A percentile compares a stretch with the other conserved stretches of the same genome.
phyloP scores from a whole-genome alignment of 2,329 filamentous ascomycete species.

The Cytospora chrysosperma region DNA sequence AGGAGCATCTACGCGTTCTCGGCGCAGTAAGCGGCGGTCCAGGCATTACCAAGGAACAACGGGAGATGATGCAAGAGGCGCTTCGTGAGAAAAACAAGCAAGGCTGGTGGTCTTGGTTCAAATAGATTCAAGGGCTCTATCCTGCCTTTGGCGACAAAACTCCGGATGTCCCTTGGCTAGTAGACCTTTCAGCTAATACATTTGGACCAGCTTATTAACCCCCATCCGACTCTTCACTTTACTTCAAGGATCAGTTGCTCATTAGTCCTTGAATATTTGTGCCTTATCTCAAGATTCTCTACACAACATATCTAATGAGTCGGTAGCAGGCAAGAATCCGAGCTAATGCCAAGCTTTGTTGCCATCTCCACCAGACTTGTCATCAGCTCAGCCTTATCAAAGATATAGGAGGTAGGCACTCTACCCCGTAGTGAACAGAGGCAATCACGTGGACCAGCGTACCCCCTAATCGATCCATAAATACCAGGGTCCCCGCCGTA shows the following conservation, averaged over 20 bases:
- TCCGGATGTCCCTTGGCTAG: not conserved
- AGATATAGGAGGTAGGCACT: too few species aligned
- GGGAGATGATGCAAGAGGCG: not conserved
- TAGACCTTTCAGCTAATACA: not conserved
- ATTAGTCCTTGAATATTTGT: too few species aligned
- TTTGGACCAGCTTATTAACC: not conserved
- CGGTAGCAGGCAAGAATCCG: too few species aligned
- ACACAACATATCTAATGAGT: too few species aligned
- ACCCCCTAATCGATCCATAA: too few species aligned
- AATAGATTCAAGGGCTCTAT: not conserved
- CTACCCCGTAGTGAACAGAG: too few species aligned
- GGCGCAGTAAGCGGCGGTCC: not conserved
- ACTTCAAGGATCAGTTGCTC: not conserved
- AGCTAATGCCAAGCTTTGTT: too few species aligned
- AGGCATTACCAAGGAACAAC: not conserved
- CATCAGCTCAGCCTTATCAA: too few species aligned
- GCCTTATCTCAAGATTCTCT: too few species aligned
- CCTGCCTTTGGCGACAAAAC: not conserved
- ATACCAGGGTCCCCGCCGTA: too few species aligned
- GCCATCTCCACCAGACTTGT: too few species aligned
- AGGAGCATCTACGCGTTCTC: constrained; percentile 52
- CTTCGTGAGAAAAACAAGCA: not conserved
- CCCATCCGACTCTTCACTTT: not conserved
- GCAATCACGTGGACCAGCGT: too few species aligned
- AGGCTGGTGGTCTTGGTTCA: not conserved